A percentile compares a stretch with the other conserved stretches of the same genome.
Evolutionary conservation across 2,329 filamentous ascomycete species (phyloP).

Genomic region (Cercospora berteroae): DNA sequence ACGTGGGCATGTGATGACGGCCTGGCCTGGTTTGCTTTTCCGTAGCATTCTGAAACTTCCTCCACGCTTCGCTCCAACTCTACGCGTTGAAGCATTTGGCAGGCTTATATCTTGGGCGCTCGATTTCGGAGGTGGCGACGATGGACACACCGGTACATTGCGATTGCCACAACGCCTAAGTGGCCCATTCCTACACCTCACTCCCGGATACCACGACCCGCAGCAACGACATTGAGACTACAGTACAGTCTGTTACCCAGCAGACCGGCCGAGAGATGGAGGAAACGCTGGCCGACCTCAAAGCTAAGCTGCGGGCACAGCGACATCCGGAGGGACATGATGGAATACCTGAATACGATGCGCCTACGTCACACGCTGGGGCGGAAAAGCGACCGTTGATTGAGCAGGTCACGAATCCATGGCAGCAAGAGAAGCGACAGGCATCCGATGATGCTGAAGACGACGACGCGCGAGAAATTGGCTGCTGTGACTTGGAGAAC

Average conservation of each 20-base stretch:
- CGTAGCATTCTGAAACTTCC: background rate
- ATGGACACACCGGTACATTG: background rate
- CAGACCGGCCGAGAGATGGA: conserved; percentile 1
- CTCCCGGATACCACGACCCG: background rate
- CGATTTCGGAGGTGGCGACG: background rate
- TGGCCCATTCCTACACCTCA: background rate
- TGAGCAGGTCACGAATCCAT: conserved; percentile 31
- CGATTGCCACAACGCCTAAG: background rate
- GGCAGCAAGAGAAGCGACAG: conserved; percentile 23
- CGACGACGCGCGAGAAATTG: conserved; percentile 23
- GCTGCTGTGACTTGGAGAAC: conserved; percentile 37
- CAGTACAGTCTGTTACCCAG: background rate
- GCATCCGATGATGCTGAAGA: background rate
- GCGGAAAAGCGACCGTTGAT: conserved; percentile 26
- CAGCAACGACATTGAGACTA: background rate
- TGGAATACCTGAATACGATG: background rate
- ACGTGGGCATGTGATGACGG: background rate
- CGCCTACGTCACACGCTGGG: conserved; percentile 11
- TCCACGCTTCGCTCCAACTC: background rate
- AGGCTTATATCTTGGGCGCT: background rate
- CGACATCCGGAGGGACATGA: background rate
- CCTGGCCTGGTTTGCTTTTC: background rate
- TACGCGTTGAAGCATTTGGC: background rate
- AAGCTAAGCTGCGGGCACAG: conserved; percentile 6
- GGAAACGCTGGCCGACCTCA: conserved; percentile 13